Conservation (phyloP, 495 filamentous ascomycete species). For the Amniculicola lignicola region DNA sequence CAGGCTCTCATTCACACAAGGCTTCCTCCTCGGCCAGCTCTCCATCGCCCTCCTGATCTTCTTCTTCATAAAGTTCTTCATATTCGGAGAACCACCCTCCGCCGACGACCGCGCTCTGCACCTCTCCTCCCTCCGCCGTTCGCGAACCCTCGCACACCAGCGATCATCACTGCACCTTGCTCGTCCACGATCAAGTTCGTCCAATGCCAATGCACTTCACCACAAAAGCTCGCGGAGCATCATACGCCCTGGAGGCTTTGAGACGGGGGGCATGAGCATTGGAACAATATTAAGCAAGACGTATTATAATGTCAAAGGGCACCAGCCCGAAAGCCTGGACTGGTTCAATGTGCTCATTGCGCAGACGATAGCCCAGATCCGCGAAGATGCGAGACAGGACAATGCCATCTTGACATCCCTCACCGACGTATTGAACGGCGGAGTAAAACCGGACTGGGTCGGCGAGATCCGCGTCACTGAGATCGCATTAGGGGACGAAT, state of each 20-base stretch:
- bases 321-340: conserved; percentile 97
- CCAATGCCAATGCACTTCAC: conserved; percentile 32
- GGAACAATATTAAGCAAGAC: conserved; percentile 92
- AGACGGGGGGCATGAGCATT: conserved; percentile 53
- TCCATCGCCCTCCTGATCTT: conserved; percentile 85
- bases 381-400: conserved; percentile 82
- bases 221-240: conserved; percentile 39
- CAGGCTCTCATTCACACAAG: conserved; percentile 87
- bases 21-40: conserved; percentile 88
- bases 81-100: conserved; percentile 89
- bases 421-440: conserved; percentile 79
- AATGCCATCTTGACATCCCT: conserved; percentile 93
- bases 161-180: conserved; percentile 34
- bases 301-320: conserved; percentile 93
- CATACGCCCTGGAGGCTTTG: conserved; percentile 51
- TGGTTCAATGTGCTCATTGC: conserved; percentile 99
- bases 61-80: conserved; percentile 99
- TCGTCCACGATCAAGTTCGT: conserved; percentile 47
- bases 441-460: conserved; percentile 81
- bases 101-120: conserved; percentile 67
- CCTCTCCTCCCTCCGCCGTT: conserved; percentile 65
- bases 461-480: conserved; percentile 93
- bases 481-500: conserved; percentile 89
- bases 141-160: conserved; percentile 60
- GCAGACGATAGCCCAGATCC: conserved; percentile 93